Percentiles rank a stretch among this genome's conserved stretches.
phyloP scores from a whole-genome alignment of 768 basidiomycete species.

The Pulveroboletus sp. region DNA sequence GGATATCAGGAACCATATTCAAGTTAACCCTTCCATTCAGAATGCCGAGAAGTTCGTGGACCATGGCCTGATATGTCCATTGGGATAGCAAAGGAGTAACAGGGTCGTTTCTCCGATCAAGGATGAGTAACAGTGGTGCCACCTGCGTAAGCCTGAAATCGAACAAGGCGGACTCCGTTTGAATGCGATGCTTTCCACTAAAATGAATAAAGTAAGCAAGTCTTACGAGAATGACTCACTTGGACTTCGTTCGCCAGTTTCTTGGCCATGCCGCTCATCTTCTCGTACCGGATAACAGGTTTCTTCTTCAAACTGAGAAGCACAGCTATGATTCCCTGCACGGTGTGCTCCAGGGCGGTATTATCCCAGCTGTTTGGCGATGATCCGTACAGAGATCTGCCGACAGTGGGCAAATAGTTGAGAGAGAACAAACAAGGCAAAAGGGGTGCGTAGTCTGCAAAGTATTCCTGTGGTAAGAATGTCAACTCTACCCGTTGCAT shows the following conservation, averaged over 20 bases:
- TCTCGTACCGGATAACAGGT: constrained; percentile 90
- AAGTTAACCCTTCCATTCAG: constrained; percentile 91
- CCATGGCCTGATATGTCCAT: constrained; percentile 99
- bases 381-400: constrained; percentile 67
- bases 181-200: constrained; percentile 63
- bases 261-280: constrained; percentile 88
- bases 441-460: constrained; percentile 91
- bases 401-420: constrained; percentile 62
- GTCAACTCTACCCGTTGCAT: not conserved
- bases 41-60: constrained; percentile 91
- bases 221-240: constrained; percentile 36
- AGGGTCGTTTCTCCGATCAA: constrained; percentile 95
- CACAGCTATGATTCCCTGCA: constrained; percentile 79
- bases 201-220: constrained; percentile 4
- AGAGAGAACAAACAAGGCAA: constrained; percentile 85
- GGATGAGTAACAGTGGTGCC: constrained; percentile 82
- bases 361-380: constrained; percentile 72
- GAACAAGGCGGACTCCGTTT: constrained; percentile 78
- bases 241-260: constrained; percentile 85
- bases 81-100: constrained; percentile 94
- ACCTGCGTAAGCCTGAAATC: constrained; percentile 90
- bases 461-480: constrained; percentile 71
- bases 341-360: constrained; percentile 67
- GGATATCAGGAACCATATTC: constrained; percentile 77
- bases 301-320: constrained; percentile 95